Base-by-base conservation (phyloP, 2,329 filamentous ascomycete species). In the Escovopsis sp. region DNA sequence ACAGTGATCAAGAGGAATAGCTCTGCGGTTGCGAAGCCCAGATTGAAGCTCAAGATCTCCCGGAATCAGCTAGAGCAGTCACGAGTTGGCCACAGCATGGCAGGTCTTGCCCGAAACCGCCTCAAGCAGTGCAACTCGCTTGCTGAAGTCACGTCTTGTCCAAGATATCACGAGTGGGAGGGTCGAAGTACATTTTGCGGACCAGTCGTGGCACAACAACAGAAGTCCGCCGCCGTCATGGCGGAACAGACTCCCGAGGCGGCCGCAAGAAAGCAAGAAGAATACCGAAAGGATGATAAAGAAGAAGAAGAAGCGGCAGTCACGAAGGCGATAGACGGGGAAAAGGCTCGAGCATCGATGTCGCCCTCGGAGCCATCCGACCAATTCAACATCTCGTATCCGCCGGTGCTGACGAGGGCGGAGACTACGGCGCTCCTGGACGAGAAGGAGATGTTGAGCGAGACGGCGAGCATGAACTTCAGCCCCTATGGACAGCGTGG, bases 321-420 rank as follows among this genome's bases (percentile, higher is more conserved):
- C 21, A 11, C 7, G 21, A 11, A 11, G 11, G 37, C 33, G 29
- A 34, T 31, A 29, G 33, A 11, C 10, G 34, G 34, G 8, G 33
- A 25, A 6, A 27, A 23, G 6, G 14, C 23, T 16, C 17, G 12
- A 4, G 29, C 29, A 3, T 28, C 23, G n/a, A 36, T 43, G 13
- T 37, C 34, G 26, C 48, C 46, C 2, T 39, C 42, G 6, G 44
- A 44, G 27, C 33, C 44, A 16, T 55, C 54, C 11, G 52, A 58
- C 18, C 55, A 54, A 28, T 57, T 58, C 35, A 54, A 55, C 30
- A 52, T 59, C 35, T 37, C 47, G 11, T 55, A 53, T 36, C 54
- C 54, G 6, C 45, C 46, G 4, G 47, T 50, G 2, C 38, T 41
- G 10, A 38, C 37, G 5, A 33, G 37, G 32, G 39, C 30, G 4